A percentile compares a stretch with the other conserved stretches of the same genome.
Conservation (phyloP, 495 filamentous ascomycete species). For the Lepidopterella palustris region DNA sequence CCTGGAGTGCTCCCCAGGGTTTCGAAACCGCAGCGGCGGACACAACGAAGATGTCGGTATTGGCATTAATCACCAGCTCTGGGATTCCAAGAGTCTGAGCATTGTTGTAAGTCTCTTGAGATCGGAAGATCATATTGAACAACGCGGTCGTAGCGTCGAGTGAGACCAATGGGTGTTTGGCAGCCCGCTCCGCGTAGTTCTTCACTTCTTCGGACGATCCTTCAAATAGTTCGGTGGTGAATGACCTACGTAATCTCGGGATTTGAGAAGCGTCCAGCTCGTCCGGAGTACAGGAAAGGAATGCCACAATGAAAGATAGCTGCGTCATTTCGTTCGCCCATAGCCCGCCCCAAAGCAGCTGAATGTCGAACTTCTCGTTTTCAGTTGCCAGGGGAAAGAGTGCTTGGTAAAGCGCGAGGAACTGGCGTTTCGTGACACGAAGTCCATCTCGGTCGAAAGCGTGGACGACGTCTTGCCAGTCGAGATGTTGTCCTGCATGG, state of each 20-base stretch:
- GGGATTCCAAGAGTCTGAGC: conserved; percentile 43
- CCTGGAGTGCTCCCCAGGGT: conserved; percentile 57
- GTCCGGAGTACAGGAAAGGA: conserved; percentile 59
- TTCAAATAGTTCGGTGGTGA: conserved; percentile 68
- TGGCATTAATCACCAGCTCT: conserved; percentile 59
- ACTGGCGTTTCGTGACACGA: conserved; percentile 68
- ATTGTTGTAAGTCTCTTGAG: conserved; percentile 37
- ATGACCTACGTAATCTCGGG: conserved; percentile 69
- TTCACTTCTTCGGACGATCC: conserved; percentile 63
- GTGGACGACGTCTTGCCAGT: conserved; percentile 75
- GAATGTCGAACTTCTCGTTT: conserved; percentile 60
- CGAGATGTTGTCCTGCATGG: conserved; percentile 53
- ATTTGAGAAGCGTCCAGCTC: conserved; percentile 77
- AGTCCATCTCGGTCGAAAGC: conserved; percentile 77
- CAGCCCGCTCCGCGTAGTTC: conserved; percentile 62
- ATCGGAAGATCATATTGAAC: conserved; percentile 48
- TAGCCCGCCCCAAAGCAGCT: conserved; percentile 81
- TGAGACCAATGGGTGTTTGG: conserved; percentile 83
- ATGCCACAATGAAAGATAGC: conserved; percentile 81
- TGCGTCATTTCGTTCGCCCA: conserved; percentile 85
- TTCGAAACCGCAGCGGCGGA: conserved; percentile 65
- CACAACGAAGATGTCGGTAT: conserved; percentile 69
- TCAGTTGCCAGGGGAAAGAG: conserved; percentile 62
- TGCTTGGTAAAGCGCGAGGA: conserved; percentile 69
- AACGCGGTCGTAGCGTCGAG: conserved; percentile 67